Base-by-base conservation (phyloP, 2,329 filamentous ascomycete species). In the Thelonectria discophora region DNA sequence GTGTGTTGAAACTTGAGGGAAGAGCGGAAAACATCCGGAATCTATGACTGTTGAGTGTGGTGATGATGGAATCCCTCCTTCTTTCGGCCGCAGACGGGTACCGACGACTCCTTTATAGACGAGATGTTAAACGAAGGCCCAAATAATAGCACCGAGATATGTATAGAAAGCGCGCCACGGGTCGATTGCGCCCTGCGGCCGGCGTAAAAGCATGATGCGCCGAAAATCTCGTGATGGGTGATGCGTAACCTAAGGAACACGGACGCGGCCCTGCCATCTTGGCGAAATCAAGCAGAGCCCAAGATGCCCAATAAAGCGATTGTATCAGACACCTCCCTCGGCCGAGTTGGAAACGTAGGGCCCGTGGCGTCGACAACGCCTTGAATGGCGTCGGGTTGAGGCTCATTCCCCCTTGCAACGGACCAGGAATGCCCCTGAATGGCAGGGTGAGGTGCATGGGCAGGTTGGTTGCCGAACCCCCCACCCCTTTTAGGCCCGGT, bases 1-100 rank as follows among this genome's bases (percentile, higher is more conserved):
- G 45, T 53, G 12, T 63, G 63, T 17, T 50, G 52, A 40, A n/a
- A n/a, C n/a, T n/a, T 24, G 58, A 67, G 49, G 48, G 59, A 12
- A 43, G 47, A 30, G 55, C n/a, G 9, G 45, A 40, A 61, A 60
- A 46, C 53, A 48, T 60, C 58, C 30, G 40, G 42, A 57, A 12
- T 45, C 30, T 43, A 43, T 46, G 46, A n/a, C n/a, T 15, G 37
- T 50, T 52, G 51, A 42, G 47, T 49, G 53, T 42, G 34, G 34
- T 55, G 24, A 45, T 45, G 17, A 45, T 11, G 24, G 17, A 18
- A 8, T 4, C 17, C 10, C 15, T 39, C 17, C 20, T 40, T 15
- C 15, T 15, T 37, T 37, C 34, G 3, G 32, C 2, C 11, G 8
- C 15, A 20, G 34, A 21, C 32, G 46, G 34, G 53, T 32, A 49